Percentiles rank a stretch among this genome's conserved stretches.
phyloP scores from a whole-genome alignment of 768 basidiomycete genomes.

The Mycena kentingensis region DNA sequence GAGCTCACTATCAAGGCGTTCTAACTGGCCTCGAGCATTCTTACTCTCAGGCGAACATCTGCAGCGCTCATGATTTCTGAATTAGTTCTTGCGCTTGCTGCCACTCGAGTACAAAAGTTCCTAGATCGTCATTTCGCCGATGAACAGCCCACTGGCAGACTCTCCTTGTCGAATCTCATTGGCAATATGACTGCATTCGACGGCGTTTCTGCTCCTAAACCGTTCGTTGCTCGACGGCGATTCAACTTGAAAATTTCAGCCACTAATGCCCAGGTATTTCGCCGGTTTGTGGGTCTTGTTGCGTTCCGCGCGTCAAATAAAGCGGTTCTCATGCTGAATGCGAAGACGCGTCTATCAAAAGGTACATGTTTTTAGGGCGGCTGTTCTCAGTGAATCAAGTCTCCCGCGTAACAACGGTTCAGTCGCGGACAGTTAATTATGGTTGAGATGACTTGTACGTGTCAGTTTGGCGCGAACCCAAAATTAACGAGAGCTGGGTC shows the following conservation, averaged over 20 bases:
- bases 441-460: conserved; percentile 7
- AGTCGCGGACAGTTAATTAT: background rate
- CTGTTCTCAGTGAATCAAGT: conserved; percentile 7
- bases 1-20: conserved; percentile 64
- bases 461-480: conserved; percentile 5
- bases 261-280: conserved; percentile 2
- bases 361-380: conserved; percentile 7
- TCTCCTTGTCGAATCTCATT: conserved; percentile 10
- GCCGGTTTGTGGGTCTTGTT: background rate
- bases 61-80: conserved; percentile 15
- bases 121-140: conserved; percentile 7
- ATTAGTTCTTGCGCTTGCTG: background rate
- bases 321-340: background rate
- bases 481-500: background rate
- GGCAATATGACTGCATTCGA: conserved; percentile 20
- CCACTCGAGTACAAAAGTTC: conserved; percentile 13
- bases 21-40: conserved; percentile 60
- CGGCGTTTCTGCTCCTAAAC: background rate
- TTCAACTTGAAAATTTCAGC: conserved; percentile 6
- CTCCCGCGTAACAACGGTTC: conserved; percentile 3
- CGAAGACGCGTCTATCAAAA: conserved; percentile 7
- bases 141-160: conserved; percentile 8
- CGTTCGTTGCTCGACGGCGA: background rate
- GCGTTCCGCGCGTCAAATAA: too few relatives aligned
- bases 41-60: conserved; percentile 44